Conservation (phyloP, 768 basidiomycete species). For the Podaxis mareebaensis region DNA sequence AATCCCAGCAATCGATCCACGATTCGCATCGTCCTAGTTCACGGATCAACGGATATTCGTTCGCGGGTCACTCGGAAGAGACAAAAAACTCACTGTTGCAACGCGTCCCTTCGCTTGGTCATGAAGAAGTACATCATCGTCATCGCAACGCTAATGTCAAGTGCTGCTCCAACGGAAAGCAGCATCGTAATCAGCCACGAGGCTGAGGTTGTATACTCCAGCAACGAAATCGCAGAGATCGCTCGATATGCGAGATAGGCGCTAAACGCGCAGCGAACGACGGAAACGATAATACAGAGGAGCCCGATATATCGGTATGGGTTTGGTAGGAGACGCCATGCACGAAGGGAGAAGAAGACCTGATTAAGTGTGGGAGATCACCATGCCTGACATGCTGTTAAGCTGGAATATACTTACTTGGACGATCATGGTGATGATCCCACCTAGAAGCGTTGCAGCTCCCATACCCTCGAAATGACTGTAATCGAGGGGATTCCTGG, state of each 20-base stretch:
- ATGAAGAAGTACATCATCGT: conserved; percentile 33
- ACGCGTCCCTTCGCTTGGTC: conserved; percentile 20
- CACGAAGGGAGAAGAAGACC: conserved; percentile 34
- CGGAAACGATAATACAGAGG: conserved; percentile 26
- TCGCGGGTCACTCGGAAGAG: background rate
- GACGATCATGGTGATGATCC: conserved; percentile 17
- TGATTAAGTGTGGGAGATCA: conserved; percentile 11
- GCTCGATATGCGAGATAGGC: conserved; percentile 27
- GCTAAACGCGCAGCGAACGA: conserved; percentile 29
- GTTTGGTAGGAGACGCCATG: conserved; percentile 28
- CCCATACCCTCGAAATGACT: conserved; percentile 12
- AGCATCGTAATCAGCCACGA: conserved; percentile 34
- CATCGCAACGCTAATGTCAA: conserved; percentile 32
- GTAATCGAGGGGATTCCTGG: background rate
- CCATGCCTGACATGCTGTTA: background rate
- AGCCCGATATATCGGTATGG: conserved; percentile 28
- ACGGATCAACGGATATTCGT: background rate
- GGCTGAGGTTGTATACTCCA: conserved; percentile 23
- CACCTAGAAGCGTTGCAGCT: conserved; percentile 13
- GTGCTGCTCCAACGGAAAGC: conserved; percentile 26
- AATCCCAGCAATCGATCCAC: conserved; percentile 29
- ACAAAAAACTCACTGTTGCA: conserved; percentile 18
- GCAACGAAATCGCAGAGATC: conserved; percentile 22
- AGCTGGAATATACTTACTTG: conserved; percentile 7
- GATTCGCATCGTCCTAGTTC: conserved; percentile 23